Base-by-base conservation (phyloP, 2,329 filamentous ascomycete species). In the Aspergillus nomiae region DNA sequence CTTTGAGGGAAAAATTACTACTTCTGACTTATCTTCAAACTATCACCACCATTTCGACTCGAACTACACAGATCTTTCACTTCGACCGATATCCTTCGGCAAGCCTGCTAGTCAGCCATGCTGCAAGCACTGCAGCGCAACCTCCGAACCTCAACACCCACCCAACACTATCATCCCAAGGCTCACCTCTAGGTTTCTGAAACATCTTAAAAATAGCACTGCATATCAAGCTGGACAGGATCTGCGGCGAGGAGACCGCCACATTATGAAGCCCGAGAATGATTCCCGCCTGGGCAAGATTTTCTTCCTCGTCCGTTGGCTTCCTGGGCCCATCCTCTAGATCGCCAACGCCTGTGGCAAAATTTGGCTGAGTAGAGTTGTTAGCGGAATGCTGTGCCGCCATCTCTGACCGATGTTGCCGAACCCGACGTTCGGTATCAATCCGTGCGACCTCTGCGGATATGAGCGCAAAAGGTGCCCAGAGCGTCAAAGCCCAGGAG, bases 201-300 rank as follows among this genome's bases (percentile, higher is more conserved):
- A 94, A 86, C 46, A 90, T 81, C 73, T 88, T 89, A 81, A 98
- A 98, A 65, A 98, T 91, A 63, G 90, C 82, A 73, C 90, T 93
- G 63, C 92, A 94, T 28, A 91, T 88, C 32, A 97, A 80, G 7
- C 93, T 97, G 12, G 94, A 93, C 60, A 97, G 85, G 64, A 97
- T 94, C 75, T 98, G 94, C 1, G 94, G 94, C 6, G 92, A 89
- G 0, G 94, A 92, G 69, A 98, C 91, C 19, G 94, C 90, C 80
- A 98, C 94, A 77, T 98, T 98, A 82, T 98, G 94, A 60, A 98
- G 93, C 10, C 94, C 94, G 2, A 98, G 85, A 51, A 98, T 92
- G 46, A 97, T 91, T 48, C 94, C 93, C 5, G 93, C 92, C 74
- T 95, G 90, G 71, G 94, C 91, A 2, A 87, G 83, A 45, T 87